Evolutionary conservation across 2,329 filamentous ascomycete genomes (phyloP).

Genomic region (Alternaria consortialis): DNA sequence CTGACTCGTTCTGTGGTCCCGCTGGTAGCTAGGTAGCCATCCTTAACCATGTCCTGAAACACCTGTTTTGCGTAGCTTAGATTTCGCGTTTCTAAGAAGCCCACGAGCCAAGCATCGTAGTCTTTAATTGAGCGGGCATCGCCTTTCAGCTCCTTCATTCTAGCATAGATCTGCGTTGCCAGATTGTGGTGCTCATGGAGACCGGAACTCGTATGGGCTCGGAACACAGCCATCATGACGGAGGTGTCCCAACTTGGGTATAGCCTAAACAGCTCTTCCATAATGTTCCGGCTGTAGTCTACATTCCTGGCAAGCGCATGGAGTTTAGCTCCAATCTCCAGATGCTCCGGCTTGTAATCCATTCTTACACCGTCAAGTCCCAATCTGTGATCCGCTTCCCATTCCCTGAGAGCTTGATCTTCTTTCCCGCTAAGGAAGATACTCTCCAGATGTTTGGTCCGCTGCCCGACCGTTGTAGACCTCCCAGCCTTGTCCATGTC

Average conservation of each 20-base stretch:
- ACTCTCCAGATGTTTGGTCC: constrained; percentile 37
- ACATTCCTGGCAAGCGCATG: constrained; percentile 66
- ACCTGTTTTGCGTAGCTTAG: constrained; percentile 74
- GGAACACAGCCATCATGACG: constrained; percentile 74
- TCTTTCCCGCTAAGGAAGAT: constrained; percentile 37
- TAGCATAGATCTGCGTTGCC: constrained; percentile 60
- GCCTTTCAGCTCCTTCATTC: constrained; percentile 69
- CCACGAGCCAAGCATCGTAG: constrained; percentile 77
- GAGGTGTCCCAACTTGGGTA: constrained; percentile 61
- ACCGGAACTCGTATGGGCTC: constrained; percentile 67
- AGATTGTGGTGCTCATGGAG: constrained; percentile 54
- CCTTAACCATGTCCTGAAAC: constrained; percentile 89
- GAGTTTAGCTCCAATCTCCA: constrained; percentile 74
- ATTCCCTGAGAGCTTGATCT: constrained; percentile 42
- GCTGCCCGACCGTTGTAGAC: constrained; percentile 29
- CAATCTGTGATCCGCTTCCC: constrained; percentile 37
- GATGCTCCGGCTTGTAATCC: constrained; percentile 49
- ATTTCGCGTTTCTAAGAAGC: constrained; percentile 72
- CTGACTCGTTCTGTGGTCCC: constrained; percentile 42
- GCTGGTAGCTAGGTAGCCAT: constrained; percentile 53
- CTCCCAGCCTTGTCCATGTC: constrained; percentile 38
- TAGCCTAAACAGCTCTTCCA: constrained; percentile 62
- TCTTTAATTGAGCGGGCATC: constrained; percentile 71
- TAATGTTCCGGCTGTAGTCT: constrained; percentile 66
- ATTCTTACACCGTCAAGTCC: constrained; percentile 19